Percentiles rank a stretch among this genome's conserved stretches.
Conservation (phyloP, 106 monocot species). For the Phalaenopsis equestris region DNA sequence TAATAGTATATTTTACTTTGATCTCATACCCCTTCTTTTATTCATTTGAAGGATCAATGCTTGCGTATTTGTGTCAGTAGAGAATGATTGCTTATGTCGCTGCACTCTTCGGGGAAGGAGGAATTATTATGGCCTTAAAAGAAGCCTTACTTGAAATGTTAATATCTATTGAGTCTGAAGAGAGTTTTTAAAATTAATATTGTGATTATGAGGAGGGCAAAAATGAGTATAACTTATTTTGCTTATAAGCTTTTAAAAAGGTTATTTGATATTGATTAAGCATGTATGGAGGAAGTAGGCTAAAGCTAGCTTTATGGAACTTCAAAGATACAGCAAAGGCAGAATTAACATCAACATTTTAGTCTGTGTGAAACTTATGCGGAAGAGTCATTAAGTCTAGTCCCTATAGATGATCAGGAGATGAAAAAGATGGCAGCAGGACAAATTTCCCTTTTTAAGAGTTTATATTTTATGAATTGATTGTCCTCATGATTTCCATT, state of each 20-base stretch:
- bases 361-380: not conserved
- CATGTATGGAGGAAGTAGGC: not conserved
- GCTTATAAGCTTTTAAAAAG: not conserved
- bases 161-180: no score
- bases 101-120: no score
- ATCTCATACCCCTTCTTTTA: no score
- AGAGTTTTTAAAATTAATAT: no score
- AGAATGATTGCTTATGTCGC: no score
- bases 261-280: not conserved
- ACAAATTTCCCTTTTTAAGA: not conserved
- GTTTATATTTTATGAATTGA: not conserved
- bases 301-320: no score
- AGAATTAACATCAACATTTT: not conserved
- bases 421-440: not conserved
- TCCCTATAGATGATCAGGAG: not conserved
- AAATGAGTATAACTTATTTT: not conserved
- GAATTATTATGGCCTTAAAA: no score
- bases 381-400: not conserved
- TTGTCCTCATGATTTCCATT: not conserved
- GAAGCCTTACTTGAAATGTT: no score
- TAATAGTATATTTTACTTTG: no score
- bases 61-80: no score
- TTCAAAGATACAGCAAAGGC: not conserved
- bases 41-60: no score
- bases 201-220: no score